A percentile compares a stretch with the other conserved stretches of the same genome.
phyloP scores from a whole-genome alignment of 257 asterid genomes.

The Ilex aquifolium region DNA sequence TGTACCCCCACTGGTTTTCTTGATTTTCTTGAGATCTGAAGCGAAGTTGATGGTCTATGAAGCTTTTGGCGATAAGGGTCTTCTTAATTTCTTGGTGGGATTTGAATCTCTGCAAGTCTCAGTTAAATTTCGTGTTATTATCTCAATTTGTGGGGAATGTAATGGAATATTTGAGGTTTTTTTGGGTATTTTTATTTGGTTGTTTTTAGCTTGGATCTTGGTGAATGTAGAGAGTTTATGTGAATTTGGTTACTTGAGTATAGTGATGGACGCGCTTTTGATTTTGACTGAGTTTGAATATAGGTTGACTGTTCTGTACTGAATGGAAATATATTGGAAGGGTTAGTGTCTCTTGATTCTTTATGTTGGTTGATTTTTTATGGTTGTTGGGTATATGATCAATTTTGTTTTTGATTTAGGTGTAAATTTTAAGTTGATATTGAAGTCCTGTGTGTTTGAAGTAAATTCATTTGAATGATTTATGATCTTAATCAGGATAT shows the following conservation, averaged over 20 bases:
- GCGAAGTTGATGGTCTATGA: constrained; percentile 27
- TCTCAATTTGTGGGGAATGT: neutral
- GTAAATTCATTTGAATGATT: neutral
- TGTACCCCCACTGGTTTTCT: neutral
- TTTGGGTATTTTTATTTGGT: neutral
- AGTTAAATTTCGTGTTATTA: constrained; percentile 6
- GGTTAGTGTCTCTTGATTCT: too few species aligned
- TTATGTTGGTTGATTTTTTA: too few species aligned
- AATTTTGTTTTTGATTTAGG: too few species aligned
- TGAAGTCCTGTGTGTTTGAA: neutral
- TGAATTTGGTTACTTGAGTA: neutral
- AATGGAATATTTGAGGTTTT: neutral
- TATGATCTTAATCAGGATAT: too few species aligned
- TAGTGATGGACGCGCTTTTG: too few species aligned
- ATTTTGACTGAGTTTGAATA: too few species aligned
- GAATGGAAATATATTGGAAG: too few species aligned
- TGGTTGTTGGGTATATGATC: too few species aligned
- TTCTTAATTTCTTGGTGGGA: constrained; percentile 11
- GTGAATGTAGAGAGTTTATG: neutral
- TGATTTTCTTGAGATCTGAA: constrained; percentile 33
- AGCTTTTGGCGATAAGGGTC: constrained; percentile 19
- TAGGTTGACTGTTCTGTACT: too few species aligned
- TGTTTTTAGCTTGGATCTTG: constrained; percentile 31
- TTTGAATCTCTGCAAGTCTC: constrained; percentile 39
- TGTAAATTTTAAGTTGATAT: neutral